These are phyloP conservation scores for Perkinsus chesapeaki DNA, from an alignment of 169 alveolate species.

Conservation along the genomic window DNA sequence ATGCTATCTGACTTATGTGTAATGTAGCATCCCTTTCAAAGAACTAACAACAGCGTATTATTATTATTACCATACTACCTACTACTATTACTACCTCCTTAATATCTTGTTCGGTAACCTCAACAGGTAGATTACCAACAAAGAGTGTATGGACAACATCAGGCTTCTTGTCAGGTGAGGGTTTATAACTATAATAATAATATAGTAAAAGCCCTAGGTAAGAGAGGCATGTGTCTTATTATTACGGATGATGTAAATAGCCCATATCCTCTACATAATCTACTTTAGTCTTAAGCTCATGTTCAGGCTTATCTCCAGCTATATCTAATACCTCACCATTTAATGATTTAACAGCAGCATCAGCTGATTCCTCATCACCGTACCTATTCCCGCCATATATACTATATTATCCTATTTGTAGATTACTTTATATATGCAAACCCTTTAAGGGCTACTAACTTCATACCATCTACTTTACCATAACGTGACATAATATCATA, in stretches of 20 bases:
- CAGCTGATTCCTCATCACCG: not conserved
- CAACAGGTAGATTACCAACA: not conserved
- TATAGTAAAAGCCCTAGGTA: not conserved
- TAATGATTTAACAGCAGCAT: not conserved
- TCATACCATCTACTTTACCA: not conserved
- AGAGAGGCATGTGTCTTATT: not conserved
- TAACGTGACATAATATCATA: not conserved
- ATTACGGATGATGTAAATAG: not conserved
- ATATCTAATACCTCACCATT: not conserved
- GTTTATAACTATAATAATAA: not conserved
- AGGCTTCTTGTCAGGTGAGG: not conserved
- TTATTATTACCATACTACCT: not conserved
- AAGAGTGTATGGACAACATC: not conserved
- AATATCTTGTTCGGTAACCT: not conserved
- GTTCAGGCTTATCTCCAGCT: not conserved
- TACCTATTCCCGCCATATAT: not conserved
- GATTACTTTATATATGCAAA: not conserved
- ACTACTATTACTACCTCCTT: not conserved
- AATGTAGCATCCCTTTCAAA: not conserved
- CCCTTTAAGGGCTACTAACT: not conserved
- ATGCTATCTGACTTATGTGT: not conserved
- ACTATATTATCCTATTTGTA: not conserved
- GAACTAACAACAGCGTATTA: not conserved
- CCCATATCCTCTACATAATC: not conserved
- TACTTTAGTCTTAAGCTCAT: not conserved